Base-by-base conservation (phyloP, 2,329 filamentous ascomycete genomes). In the Sporothrix curviconia region DNA sequence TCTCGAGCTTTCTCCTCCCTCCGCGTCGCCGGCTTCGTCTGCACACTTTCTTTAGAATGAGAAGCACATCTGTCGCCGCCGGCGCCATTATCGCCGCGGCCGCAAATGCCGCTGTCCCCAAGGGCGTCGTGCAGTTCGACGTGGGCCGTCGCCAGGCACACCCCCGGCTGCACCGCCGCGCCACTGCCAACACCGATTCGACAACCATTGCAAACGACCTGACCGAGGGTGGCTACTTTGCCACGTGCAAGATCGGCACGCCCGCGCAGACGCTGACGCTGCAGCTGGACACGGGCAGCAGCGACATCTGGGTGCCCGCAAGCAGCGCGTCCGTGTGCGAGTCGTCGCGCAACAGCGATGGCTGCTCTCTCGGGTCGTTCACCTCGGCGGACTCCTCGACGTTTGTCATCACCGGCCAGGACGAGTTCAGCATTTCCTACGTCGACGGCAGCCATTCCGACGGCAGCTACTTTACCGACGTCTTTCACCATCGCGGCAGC, bases 201-300 rank as follows among this genome's bases (percentile, higher is more conserved):
- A 72, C 75, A 50, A 62, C 70, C 46, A 74, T 82, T 54, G 66
- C 65, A 19, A 81, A 82, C 62, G 69, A 78, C 55, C 64, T 67
- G 52, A 62, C 63, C 7, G 64, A 70, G 47, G 80, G 80, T 36
- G 72, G 77, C 36, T 85, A 85, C 66, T 84, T 83, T 64, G 76
- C 79, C 17, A 77, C 77, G 22, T 78, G 83, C 60, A 69, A 72
- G 25, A 66, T 86, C 24, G 84, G 84, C 17, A 83, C 78, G 7
- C 83, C 83, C 0, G 68, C 70, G 12, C 83, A 86, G 65, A 68
- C 76, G 4, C 60, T 86, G 40, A 78, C 75, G 1, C 69, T 86
- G 54, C 81, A 84, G 66, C 73, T 86, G 44, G 83, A 86, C 68
- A 86, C 83, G 0, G 84, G 83, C 42, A 85, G 81, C 64, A 84